Conservation (phyloP, 2,329 filamentous ascomycete species). For the Sporothrix curviconia region DNA sequence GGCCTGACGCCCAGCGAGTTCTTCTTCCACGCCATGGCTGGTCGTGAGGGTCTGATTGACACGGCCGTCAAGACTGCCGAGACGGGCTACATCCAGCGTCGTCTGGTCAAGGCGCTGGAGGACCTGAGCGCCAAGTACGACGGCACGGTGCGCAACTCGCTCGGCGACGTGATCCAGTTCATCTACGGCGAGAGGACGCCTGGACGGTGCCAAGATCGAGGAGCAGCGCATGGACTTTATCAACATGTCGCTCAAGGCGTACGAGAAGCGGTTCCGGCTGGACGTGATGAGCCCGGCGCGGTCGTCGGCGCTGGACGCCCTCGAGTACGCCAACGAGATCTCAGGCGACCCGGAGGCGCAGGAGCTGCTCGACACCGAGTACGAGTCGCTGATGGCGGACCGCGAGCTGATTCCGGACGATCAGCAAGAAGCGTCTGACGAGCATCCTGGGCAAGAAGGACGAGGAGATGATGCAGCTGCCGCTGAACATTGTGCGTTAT, state of each 20-base stretch:
- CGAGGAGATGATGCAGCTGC: conserved; percentile 81
- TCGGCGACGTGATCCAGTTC: conserved; percentile 95
- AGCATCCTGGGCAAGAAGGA: conserved; percentile 50
- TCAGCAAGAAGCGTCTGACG: conserved; percentile 43
- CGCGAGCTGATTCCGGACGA: conserved; percentile 65
- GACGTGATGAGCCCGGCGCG: conserved; percentile 68
- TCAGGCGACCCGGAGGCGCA: conserved; percentile 83
- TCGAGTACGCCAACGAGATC: conserved; percentile 84
- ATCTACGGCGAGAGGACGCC: conserved; percentile 93
- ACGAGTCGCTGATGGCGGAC: conserved; percentile 68
- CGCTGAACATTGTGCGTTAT: conserved; percentile 87
- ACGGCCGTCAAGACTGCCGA: conserved; percentile 99
- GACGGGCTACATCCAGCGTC: conserved; percentile 97
- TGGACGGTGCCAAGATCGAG: conserved; percentile 90
- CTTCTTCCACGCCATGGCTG: conserved; percentile 99
- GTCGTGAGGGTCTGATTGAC: conserved; percentile 98
- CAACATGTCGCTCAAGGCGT: conserved; percentile 67
- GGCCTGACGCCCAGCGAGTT: conserved; percentile 93
- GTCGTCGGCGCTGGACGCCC: conserved; percentile 59
- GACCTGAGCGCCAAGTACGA: conserved; percentile 98
- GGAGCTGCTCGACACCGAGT: conserved; percentile 80
- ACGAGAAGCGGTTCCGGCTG: conserved; percentile 75
- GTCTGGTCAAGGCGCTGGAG: conserved; percentile 95
- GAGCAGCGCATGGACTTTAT: conserved; percentile 86
- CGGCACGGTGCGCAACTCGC: conserved; percentile 91